These are phyloP conservation scores for Stevia rebaudiana DNA, from an alignment of 140 eudicot genomes.

Conservation along the genomic window DNA sequence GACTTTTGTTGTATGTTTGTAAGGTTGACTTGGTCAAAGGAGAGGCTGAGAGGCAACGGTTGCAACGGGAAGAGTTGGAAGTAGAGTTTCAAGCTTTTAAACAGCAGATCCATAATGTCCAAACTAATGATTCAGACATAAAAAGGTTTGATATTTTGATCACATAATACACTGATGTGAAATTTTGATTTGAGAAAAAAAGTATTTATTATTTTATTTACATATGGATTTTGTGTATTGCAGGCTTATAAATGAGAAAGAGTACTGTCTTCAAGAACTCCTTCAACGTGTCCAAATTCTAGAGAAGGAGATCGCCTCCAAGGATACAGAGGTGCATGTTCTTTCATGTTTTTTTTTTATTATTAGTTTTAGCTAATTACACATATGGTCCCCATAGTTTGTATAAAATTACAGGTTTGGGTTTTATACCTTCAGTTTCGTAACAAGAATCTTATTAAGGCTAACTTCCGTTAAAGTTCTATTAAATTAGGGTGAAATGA, in stretches of 20 bases:
- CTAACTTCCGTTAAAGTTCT: no score
- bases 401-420: no score
- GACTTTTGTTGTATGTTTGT: neutral
- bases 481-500: no score
- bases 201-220: neutral
- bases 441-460: no score
- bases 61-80: slow-evolving; percentile 85
- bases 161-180: neutral
- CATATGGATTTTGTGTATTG: slow-evolving; percentile 3
- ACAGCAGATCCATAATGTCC: slow-evolving; percentile 53
- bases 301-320: slow-evolving; percentile 72
- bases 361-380: no score
- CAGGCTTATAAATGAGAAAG: slow-evolving; percentile 66
- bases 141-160: slow-evolving; percentile 60
- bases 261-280: slow-evolving; percentile 53
- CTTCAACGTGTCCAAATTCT: slow-evolving; percentile 52
- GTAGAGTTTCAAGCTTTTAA: slow-evolving; percentile 67
- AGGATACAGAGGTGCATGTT: slow-evolving; percentile 60
- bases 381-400: no score
- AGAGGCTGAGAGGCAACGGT: slow-evolving; percentile 79
- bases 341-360: neutral
- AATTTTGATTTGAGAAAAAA: neutral
- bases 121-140: slow-evolving; percentile 47
- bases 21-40: slow-evolving; percentile 80
- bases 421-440: no score